Conservation (phyloP, 768 basidiomycete genomes). For the Lentinula lateritia region DNA sequence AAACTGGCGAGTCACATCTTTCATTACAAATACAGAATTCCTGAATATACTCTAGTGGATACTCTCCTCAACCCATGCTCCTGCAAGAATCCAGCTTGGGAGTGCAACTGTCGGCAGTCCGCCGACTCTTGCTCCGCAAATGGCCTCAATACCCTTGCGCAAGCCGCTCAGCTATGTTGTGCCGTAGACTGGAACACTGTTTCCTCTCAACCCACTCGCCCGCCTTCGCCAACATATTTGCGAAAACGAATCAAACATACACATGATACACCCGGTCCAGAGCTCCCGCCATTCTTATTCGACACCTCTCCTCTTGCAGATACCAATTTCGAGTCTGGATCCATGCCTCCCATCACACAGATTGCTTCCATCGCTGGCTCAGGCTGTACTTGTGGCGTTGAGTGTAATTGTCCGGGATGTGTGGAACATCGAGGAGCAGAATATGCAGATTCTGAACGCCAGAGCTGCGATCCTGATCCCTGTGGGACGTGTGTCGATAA, state of each 20-base stretch:
- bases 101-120: constrained; percentile 41
- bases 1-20: constrained; percentile 35
- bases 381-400: constrained; percentile 67
- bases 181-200: not conserved
- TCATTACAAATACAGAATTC: not conserved
- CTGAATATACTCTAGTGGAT: constrained; percentile 37
- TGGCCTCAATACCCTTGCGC: constrained; percentile 29
- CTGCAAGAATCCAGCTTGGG: constrained; percentile 45
- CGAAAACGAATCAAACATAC: constrained; percentile 24
- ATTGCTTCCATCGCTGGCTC: constrained; percentile 58
- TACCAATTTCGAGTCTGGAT: constrained; percentile 41
- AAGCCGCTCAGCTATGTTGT: constrained; percentile 30
- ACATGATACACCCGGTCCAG: constrained; percentile 23
- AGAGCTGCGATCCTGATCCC: constrained; percentile 38
- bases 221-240: not conserved
- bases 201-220: too few species aligned
- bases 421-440: constrained; percentile 57
- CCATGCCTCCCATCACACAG: constrained; percentile 56
- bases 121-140: constrained; percentile 7
- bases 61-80: constrained; percentile 60
- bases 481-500: constrained; percentile 64
- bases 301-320: constrained; percentile 17
- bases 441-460: constrained; percentile 39
- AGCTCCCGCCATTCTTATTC: constrained; percentile 44
- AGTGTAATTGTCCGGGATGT: constrained; percentile 72